Evolutionary conservation across 2,329 filamentous ascomycete genomes (phyloP).

Genomic region (Fusarium domesticum): DNA sequence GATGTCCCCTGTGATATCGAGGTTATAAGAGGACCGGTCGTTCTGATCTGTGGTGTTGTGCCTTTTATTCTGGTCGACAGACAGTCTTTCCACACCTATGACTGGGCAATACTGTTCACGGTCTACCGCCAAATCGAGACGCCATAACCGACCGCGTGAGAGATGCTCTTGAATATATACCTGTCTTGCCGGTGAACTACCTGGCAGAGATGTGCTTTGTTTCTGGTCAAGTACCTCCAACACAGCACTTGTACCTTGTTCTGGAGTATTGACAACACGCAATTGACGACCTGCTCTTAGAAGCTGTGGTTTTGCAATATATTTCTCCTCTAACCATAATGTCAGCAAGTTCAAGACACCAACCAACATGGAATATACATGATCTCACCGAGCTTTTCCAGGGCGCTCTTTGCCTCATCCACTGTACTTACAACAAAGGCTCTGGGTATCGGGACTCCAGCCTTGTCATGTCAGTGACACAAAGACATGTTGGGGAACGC

Average conservation of each 20-base stretch:
- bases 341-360: neutral
- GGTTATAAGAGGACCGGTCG: constrained; percentile 17
- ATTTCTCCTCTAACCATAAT: neutral
- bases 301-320: neutral
- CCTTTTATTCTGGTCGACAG: neutral
- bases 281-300: constrained; percentile 2
- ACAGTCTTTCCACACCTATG: constrained; percentile 32
- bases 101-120: constrained; percentile 39
- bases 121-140: constrained; percentile 42
- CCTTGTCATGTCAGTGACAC: constrained; percentile 14
- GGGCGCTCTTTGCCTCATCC: neutral
- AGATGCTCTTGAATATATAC: constrained; percentile 38
- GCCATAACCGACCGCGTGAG: constrained; percentile 35
- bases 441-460: constrained; percentile 25
- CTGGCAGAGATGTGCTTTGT: constrained; percentile 1
- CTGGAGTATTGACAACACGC: constrained; percentile 6
- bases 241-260: neutral
- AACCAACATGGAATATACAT: no score
- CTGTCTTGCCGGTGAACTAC: constrained; percentile 23
- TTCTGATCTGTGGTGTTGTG: no score
- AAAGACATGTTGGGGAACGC: rapidly evolving
- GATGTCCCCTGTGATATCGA: constrained; percentile 30
- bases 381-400: neutral
- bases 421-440: constrained; percentile 18
- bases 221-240: constrained; percentile 16